phyloP scores from a whole-genome alignment of 73 alveolate species.

The Tetrahymena malaccensis region DNA sequence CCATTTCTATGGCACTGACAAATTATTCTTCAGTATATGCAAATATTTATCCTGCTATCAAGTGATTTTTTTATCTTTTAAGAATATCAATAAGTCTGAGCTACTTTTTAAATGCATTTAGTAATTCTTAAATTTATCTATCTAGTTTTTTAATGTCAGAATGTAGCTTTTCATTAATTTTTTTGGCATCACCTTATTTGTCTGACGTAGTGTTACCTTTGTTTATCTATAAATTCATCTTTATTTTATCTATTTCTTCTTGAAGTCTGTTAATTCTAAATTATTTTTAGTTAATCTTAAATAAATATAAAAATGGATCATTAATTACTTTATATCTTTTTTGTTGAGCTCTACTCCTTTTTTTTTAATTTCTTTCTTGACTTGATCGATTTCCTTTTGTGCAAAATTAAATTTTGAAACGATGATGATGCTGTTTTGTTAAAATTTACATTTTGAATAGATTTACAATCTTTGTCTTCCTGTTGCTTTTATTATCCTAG shows the following conservation, averaged over 20 bases:
- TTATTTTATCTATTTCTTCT: background rate
- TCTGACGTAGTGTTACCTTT: background rate
- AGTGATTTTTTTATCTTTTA: background rate
- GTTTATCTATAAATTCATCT: background rate
- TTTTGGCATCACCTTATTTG: background rate
- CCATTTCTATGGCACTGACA: background rate
- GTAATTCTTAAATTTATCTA: background rate
- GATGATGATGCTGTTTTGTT: background rate
- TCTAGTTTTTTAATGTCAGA: background rate
- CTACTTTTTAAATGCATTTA: background rate
- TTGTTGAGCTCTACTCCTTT: background rate
- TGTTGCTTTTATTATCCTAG: background rate
- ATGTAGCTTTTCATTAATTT: background rate
- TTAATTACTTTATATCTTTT: background rate
- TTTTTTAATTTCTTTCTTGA: background rate
- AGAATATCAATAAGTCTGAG: background rate
- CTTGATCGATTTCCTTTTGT: background rate
- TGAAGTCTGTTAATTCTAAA: background rate
- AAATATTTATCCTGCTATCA: background rate
- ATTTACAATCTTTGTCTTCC: background rate
- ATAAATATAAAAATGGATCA: no score
- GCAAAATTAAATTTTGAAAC: background rate
- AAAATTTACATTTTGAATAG: background rate
- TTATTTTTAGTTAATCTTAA: background rate
- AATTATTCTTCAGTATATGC: background rate